These are phyloP conservation scores for Paxillus ammoniavirescens DNA, from an alignment of 768 basidiomycete species.

Conservation along the genomic window DNA sequence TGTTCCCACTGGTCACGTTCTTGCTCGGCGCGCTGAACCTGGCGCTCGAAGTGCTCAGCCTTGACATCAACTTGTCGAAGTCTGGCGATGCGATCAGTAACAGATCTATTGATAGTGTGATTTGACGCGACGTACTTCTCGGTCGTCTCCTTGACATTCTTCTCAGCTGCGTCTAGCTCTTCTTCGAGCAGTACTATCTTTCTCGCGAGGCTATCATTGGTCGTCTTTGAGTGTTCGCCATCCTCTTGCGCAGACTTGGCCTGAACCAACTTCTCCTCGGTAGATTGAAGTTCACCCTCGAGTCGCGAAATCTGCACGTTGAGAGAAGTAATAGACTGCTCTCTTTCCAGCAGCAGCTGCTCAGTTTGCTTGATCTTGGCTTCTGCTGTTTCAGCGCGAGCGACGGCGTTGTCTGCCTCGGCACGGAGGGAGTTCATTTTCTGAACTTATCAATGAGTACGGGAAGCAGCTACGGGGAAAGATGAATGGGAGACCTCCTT, in stretches of 20 bases:
- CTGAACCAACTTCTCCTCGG: conserved; percentile 63
- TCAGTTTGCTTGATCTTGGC: conserved; percentile 75
- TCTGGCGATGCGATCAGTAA: conserved; percentile 42
- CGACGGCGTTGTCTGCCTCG: conserved; percentile 81
- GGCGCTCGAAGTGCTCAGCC: conserved; percentile 97
- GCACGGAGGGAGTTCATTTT: conserved; percentile 74
- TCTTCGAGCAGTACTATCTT: conserved; percentile 94
- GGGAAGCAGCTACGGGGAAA: not conserved
- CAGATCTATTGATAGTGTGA: conserved; percentile 11
- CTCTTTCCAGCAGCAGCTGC: conserved; percentile 72
- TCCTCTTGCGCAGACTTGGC: conserved; percentile 66
- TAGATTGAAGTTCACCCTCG: conserved; percentile 68
- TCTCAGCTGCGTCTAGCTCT: conserved; percentile 93
- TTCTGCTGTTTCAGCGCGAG: conserved; percentile 88
- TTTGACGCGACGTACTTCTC: conserved; percentile 73
- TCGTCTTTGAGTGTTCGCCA: conserved; percentile 65
- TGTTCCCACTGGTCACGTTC: conserved; percentile 94
- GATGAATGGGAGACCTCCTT: conserved; percentile 35
- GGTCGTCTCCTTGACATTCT: conserved; percentile 93
- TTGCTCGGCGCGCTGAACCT: conserved; percentile 80
- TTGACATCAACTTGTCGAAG: conserved; percentile 96
- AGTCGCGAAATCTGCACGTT: conserved; percentile 63
- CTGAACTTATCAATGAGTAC: conserved; percentile 33
- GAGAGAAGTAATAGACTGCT: conserved; percentile 84
- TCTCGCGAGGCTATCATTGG: conserved; percentile 69